Evolutionary conservation across 768 basidiomycete species (phyloP), one percentile per base, ranked within the genome.

Genomic region (Lactarius vividus): DNA sequence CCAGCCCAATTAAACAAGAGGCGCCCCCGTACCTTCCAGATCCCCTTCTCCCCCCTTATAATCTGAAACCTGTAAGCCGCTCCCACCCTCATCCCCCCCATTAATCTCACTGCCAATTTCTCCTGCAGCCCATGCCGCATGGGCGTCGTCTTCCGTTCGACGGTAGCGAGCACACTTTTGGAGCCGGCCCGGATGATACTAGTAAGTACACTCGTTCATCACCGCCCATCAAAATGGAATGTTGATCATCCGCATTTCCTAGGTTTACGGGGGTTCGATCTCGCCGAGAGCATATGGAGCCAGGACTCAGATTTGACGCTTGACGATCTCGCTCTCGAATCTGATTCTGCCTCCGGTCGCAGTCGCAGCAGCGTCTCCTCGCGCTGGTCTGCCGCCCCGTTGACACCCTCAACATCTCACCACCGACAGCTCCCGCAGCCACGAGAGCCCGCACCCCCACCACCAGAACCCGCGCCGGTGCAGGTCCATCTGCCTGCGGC

Each of bases 241-340:
- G 40, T 57, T 67, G 39, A 67, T 31, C 10, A 18, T n/a, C 11
- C 2, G n/a, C 46, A 1, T 23, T 3, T 2, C 16, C 3, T 15
- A 69, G 67, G 60, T 15, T 26, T 67, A 54, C 66, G 59, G 37
- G 67, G 59, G 26, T 67, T 69, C 31, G 65, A 66, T 46, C 65
- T 69, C 46, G 65, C 67, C 49, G 67, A 69, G 37, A 69, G 67
- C 57, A 67, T 69, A 31, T 69, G 67, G 67, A 69, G 67, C 28
- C 60, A 37, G 11, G 60, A 62, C 20, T 69, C 67, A 2, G 67
- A 69, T 37, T 35, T 69, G 46, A 69, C 67, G 1, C 65, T 69
- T 28, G 59, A 69, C n/a, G 67, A 69, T 23, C 39, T 69, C 26
- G 56, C 65, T 11, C 65, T 69, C 65, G 29, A 66, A 20, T 69